Percentiles rank a stretch among this genome's conserved stretches.
These are phyloP conservation scores for Aspergillus sclerotioniger DNA, from an alignment of 495 filamentous ascomycete genomes.

Conservation along the genomic window DNA sequence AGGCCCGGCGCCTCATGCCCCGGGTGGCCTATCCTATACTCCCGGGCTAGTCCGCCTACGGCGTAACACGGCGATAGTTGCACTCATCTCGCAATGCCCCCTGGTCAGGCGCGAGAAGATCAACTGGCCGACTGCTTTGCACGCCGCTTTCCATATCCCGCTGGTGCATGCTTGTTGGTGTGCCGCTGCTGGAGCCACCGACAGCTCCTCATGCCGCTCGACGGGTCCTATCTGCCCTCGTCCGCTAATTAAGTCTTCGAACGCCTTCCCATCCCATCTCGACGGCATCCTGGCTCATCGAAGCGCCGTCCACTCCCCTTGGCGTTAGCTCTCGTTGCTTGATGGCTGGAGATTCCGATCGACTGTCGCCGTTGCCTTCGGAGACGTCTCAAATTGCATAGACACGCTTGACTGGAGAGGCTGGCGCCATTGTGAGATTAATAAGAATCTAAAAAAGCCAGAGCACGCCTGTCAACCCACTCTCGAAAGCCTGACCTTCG, in stretches of 20 bases:
- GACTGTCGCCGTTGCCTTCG: constrained; percentile 25
- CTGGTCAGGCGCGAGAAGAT: constrained; percentile 21
- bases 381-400: constrained; percentile 15
- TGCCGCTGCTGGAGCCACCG: constrained; percentile 26
- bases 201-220: constrained; percentile 12
- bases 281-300: constrained; percentile 14
- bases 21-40: not conserved
- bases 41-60: not conserved
- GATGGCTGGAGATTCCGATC: constrained; percentile 37
- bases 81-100: not conserved
- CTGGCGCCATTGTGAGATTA: constrained; percentile 5
- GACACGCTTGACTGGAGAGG: constrained; percentile 7
- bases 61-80: not conserved
- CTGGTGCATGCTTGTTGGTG: constrained; percentile 41
- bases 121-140: constrained; percentile 23
- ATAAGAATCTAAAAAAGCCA: not conserved
- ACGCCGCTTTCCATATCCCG: constrained; percentile 18
- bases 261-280: constrained; percentile 12
- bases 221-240: constrained; percentile 29
- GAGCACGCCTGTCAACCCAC: not conserved
- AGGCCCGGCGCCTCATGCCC: not conserved
- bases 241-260: constrained; percentile 36
- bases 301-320: constrained; percentile 22
- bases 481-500: not conserved
- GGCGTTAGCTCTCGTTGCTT: constrained; percentile 37